Evolutionary conservation across 176 grass and related monocot genomes (phyloP).

Genomic region (Pontederia crassipes): DNA sequence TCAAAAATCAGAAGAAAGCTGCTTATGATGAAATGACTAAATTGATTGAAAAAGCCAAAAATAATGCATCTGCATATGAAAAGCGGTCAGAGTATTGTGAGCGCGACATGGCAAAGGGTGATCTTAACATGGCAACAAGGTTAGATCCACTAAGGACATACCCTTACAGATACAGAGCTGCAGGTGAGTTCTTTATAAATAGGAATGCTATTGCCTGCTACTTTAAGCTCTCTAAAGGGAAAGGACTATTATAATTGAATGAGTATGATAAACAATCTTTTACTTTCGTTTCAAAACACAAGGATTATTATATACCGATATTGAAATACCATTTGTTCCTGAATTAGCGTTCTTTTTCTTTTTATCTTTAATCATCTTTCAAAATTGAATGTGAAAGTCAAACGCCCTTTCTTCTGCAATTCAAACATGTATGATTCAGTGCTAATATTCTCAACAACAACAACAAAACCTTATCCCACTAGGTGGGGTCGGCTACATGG

Average conservation of each 20-base stretch:
- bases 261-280: not conserved
- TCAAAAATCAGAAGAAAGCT: conserved; percentile 63
- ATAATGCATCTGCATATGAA: conserved; percentile 73
- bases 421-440: too few relatives aligned
- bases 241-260: not conserved
- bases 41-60: conserved; percentile 71
- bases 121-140: conserved; percentile 58
- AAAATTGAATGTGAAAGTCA: too few relatives aligned
- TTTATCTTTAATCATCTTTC: too few relatives aligned
- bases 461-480: too few relatives aligned
- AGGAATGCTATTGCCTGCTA: not conserved
- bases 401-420: too few relatives aligned
- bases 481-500: too few relatives aligned
- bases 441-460: too few relatives aligned
- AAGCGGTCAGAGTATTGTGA: conserved; percentile 92
- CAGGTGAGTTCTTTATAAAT: conserved; percentile 31
- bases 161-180: conserved; percentile 94
- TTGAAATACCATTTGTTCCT: too few relatives aligned
- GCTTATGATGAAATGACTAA: conserved; percentile 89
- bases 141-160: conserved; percentile 85
- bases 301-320: too few relatives aligned
- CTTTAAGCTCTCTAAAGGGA: not conserved
- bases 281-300: not conserved
- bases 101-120: conserved; percentile 60
- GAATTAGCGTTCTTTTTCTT: too few relatives aligned